Base-by-base conservation (phyloP, 768 basidiomycete genomes). In the Hygrophoropsis aurantiaca region DNA sequence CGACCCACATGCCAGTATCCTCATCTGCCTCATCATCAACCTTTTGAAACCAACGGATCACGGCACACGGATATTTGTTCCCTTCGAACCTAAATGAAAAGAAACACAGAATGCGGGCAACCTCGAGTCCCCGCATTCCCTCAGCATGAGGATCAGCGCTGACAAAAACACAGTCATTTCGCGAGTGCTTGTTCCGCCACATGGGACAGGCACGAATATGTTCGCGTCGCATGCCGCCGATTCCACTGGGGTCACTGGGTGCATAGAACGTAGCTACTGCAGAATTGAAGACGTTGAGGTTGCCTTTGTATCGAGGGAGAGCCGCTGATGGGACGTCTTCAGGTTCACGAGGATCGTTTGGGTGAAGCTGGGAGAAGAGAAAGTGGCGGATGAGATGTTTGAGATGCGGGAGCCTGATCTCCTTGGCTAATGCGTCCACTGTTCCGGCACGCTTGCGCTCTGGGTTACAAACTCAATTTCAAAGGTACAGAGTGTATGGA, bases 1-100 rank as follows among this genome's bases (percentile, higher is more conserved):
- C 50, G 13, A 52, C 26, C 51, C 51, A 52, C 49, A 52, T 51
- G 18, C 51, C 51, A 3, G 34, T 50, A 11, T 35, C 24, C 40
- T 43, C 50, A 32, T 49, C 47, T 7, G 37, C 38, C 10, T 8
- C 13, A 23, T 51, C 38, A 5, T 36, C 35, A 10, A 49, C 34
- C 7, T 13, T 7, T 10, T 30, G 11, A 20, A 42, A 52, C 48
- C 49, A 52, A 16, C 20, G 34, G 8, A 52, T 20, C 1, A 50
- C 7, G 9, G 47, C 35, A 23, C 51, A 52, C 4, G 40, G 20
- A 15, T 50, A 52, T 18, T 11, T 10, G 4, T 24, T 21, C 10
- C 16, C 13, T 20, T 30, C n/a, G 40, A 24, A 32, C 1, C 5
- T 20, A 24, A 52, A 49, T 0, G 51, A 52, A 13, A 52, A 52